These are phyloP conservation scores for Alternaria hordeiaustralica DNA, from an alignment of 2,329 filamentous ascomycete genomes.

Conservation along the genomic window DNA sequence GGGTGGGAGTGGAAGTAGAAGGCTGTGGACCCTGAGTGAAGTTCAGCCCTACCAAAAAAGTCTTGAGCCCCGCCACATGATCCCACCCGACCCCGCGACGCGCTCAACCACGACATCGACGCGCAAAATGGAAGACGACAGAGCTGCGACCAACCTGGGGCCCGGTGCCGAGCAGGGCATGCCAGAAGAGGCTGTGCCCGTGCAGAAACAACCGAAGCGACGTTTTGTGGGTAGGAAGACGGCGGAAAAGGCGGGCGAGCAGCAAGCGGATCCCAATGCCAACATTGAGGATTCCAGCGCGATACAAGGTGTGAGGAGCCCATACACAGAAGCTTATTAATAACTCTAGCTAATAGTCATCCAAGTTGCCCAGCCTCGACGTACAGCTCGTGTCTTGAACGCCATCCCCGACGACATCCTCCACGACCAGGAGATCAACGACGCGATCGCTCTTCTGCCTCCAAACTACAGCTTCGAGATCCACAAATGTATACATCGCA, in stretches of 20 bases:
- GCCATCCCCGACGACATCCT: conserved; percentile 88
- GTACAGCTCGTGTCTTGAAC: conserved; percentile 82
- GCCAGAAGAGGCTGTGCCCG: conserved; percentile 56
- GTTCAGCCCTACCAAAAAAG: conserved; percentile 24
- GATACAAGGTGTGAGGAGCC: conserved; percentile 67
- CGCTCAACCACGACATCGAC: conserved; percentile 18
- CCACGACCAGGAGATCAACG: conserved; percentile 83
- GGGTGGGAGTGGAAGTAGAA: neutral
- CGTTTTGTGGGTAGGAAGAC: conserved; percentile 87
- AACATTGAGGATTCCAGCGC: conserved; percentile 68
- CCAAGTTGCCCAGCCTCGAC: conserved; percentile 72
- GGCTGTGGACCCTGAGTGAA: neutral
- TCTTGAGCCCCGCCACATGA: conserved; percentile 17
- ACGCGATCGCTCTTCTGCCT: conserved; percentile 84
- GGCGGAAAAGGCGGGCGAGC: conserved; percentile 64
- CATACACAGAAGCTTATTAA: neutral
- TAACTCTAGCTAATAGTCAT: neutral
- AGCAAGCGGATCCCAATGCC: conserved; percentile 43
- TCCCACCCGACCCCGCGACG: conserved; percentile 13
- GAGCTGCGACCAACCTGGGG: conserved; percentile 72
- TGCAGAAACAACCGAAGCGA: conserved; percentile 79
- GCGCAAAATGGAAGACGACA: conserved; percentile 74
- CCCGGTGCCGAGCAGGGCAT: conserved; percentile 71
- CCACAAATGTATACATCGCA: conserved; percentile 95
- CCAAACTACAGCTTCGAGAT: conserved; percentile 99